phyloP scores from a whole-genome alignment of 2,329 filamentous ascomycete species.

The Balansia obtecta region DNA sequence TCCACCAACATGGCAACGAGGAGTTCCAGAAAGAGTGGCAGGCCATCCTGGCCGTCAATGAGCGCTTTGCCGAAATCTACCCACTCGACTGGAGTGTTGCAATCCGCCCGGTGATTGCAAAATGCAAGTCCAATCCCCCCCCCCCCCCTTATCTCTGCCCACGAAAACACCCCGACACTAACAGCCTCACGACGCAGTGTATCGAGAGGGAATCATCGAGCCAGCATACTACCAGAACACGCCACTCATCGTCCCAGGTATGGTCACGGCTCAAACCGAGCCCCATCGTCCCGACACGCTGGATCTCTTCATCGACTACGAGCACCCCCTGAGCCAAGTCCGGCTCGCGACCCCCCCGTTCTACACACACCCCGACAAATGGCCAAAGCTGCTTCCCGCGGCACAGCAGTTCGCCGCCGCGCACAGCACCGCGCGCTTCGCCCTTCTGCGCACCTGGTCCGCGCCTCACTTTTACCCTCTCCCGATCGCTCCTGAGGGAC shows the following conservation, averaged over 20 bases:
- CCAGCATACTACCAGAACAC: constrained; percentile 12
- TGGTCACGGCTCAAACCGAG: constrained; percentile 12
- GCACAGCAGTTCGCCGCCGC: constrained; percentile 9
- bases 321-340: constrained; percentile 12
- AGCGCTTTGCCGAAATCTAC: constrained; percentile 11
- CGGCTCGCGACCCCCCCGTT: constrained; percentile 4
- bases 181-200: constrained; percentile 12
- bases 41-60: constrained; percentile 5
- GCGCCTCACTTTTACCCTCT: constrained; percentile 18
- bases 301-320: constrained; percentile 17
- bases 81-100: constrained; percentile 17
- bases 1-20: constrained; percentile 12
- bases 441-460: constrained; percentile 16
- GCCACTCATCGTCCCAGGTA: constrained; percentile 9
- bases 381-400: constrained; percentile 11
- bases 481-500: no score
- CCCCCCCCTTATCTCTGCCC: no score
- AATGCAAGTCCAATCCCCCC: constrained; percentile 6
- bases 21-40: constrained; percentile 15
- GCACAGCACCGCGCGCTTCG: constrained; percentile 12
- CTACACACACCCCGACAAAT: constrained; percentile 10
- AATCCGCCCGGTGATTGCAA: constrained; percentile 14
- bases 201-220: constrained; percentile 13
- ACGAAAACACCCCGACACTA: neutral
- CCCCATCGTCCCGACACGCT: constrained; percentile 14